A percentile compares a stretch with the other conserved stretches of the same genome.
Conservation (phyloP, 1,284 basidiomycete genomes). For the Irpex sp. region DNA sequence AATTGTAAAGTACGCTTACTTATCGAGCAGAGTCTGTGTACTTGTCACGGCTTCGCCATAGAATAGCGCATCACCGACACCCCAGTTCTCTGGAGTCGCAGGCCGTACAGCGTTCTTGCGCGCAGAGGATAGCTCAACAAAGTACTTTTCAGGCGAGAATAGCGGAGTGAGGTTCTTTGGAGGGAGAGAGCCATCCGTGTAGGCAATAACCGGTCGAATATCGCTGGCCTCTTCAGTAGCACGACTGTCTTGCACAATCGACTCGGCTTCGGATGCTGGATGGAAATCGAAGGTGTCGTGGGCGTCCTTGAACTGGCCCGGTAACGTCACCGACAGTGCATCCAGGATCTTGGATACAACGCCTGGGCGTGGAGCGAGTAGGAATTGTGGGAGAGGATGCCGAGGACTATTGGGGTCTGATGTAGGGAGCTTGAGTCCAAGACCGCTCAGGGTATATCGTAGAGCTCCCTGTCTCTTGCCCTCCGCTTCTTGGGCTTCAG, state of each 20-base stretch:
- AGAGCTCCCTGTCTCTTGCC: conserved; percentile 36
- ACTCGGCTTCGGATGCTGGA: conserved; percentile 30
- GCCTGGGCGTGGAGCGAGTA: conserved; percentile 35
- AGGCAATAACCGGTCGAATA: conserved; percentile 46
- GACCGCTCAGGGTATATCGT: conserved; percentile 36
- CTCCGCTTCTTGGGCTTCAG: conserved; percentile 37
- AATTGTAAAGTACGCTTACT: conserved; percentile 45
- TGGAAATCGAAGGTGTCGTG: conserved; percentile 69
- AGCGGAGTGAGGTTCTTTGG: conserved; percentile 44
- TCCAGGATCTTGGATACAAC: conserved; percentile 36
- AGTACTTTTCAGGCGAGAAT: conserved; percentile 55
- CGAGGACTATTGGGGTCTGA: conserved; percentile 14
- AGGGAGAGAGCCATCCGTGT: conserved; percentile 31
- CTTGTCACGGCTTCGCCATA: conserved; percentile 92
- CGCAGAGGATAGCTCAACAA: conserved; percentile 26
- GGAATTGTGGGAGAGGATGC: conserved; percentile 51
- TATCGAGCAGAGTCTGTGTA: conserved; percentile 94
- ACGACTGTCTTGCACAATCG: conserved; percentile 35
- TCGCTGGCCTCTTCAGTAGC: conserved; percentile 14
- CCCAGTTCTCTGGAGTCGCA: conserved; percentile 34
- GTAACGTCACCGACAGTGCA: conserved; percentile 30
- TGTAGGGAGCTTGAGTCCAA: conserved; percentile 46
- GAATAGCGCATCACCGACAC: conserved; percentile 73
- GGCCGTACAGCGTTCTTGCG: conserved; percentile 13
- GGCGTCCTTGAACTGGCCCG: conserved; percentile 45